A percentile compares a stretch with the other conserved stretches of the same genome.
Conservation (phyloP, 257 asterid species). For the Capsicum baccatum region DNA sequence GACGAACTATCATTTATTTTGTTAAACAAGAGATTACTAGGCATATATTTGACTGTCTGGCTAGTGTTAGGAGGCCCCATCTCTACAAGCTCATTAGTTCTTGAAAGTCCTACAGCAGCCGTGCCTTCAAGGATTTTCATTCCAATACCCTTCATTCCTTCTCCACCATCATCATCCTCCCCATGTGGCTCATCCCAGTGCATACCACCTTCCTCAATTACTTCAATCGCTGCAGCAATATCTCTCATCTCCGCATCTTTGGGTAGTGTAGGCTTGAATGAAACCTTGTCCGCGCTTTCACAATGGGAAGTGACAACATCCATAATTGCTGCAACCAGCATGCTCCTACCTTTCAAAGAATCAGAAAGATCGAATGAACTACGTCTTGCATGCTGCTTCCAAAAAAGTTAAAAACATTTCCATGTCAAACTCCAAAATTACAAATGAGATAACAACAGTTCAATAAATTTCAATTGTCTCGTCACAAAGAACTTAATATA, state of each 20-base stretch:
- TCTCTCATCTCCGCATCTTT: conserved; percentile 86
- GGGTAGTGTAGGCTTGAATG: conserved; percentile 72
- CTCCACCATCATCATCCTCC: conserved; percentile 72
- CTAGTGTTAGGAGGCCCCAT: conserved; percentile 56
- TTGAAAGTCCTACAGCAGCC: conserved; percentile 81
- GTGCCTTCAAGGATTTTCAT: conserved; percentile 97
- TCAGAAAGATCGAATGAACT: conserved; percentile 81
- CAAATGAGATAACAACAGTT: conserved; percentile 17
- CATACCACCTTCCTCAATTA: conserved; percentile 89
- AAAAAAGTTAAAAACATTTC: conserved; percentile 49
- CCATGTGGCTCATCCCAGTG: conserved; percentile 84
- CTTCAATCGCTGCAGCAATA: conserved; percentile 95
- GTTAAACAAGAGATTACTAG: conserved; percentile 53
- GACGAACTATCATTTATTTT: conserved; percentile 53
- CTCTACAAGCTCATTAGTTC: conserved; percentile 61
- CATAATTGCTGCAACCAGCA: conserved; percentile 99
- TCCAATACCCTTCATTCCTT: conserved; percentile 90
- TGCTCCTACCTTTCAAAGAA: conserved; percentile 93
- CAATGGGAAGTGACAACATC: conserved; percentile 91
- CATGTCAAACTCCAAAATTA: conserved; percentile 35
- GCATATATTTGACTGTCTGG: conserved; percentile 40
- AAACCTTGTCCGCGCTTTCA: conserved; percentile 68
- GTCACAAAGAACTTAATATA: neutral
- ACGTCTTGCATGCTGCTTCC: conserved; percentile 73
- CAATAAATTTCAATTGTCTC: neutral